Percentiles rank a stretch among this genome's conserved stretches.
These are phyloP conservation scores for Colletotrichum sp. DNA, from an alignment of 2,329 filamentous ascomycete genomes.

Conservation along the genomic window DNA sequence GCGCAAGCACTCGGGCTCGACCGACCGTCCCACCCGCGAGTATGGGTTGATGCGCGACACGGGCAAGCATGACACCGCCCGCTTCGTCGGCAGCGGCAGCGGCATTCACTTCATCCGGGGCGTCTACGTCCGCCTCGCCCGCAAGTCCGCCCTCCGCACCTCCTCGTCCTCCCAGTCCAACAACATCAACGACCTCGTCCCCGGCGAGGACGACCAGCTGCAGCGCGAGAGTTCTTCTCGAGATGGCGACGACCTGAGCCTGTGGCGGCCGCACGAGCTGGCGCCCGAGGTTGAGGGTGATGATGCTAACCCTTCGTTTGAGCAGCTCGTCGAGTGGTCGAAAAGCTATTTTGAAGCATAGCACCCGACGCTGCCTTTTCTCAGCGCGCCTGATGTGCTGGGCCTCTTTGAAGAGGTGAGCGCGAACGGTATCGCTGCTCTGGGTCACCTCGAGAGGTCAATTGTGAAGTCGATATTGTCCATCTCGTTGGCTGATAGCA, in stretches of 20 bases:
- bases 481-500: slow-evolving; percentile 57
- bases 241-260: slow-evolving; percentile 24
- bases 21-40: slow-evolving; percentile 31
- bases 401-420: slow-evolving; percentile 48
- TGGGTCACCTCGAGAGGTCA: slow-evolving; percentile 40
- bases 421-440: slow-evolving; percentile 29
- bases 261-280: slow-evolving; percentile 43
- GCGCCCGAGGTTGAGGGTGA: neutral
- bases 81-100: slow-evolving; percentile 62
- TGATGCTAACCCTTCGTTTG: slow-evolving; percentile 39
- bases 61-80: slow-evolving; percentile 49
- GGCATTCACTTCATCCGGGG: slow-evolving; percentile 64
- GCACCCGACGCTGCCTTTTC: slow-evolving; percentile 62
- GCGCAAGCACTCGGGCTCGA: slow-evolving; percentile 31
- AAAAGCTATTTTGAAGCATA: slow-evolving; percentile 61
- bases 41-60: slow-evolving; percentile 54
- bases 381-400: slow-evolving; percentile 58
- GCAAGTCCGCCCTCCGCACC: slow-evolving; percentile 20
- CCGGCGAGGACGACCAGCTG: slow-evolving; percentile 61
- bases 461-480: slow-evolving; percentile 56
- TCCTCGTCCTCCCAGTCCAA: neutral
- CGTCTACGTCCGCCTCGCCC: slow-evolving; percentile 54
- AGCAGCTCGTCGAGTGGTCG: slow-evolving; percentile 54
- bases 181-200: slow-evolving; percentile 47
- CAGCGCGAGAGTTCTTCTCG: slow-evolving; percentile 10